These are phyloP conservation scores for Tolypocladium paradoxum DNA, from an alignment of 2,329 filamentous ascomycete genomes.

Conservation along the genomic window DNA sequence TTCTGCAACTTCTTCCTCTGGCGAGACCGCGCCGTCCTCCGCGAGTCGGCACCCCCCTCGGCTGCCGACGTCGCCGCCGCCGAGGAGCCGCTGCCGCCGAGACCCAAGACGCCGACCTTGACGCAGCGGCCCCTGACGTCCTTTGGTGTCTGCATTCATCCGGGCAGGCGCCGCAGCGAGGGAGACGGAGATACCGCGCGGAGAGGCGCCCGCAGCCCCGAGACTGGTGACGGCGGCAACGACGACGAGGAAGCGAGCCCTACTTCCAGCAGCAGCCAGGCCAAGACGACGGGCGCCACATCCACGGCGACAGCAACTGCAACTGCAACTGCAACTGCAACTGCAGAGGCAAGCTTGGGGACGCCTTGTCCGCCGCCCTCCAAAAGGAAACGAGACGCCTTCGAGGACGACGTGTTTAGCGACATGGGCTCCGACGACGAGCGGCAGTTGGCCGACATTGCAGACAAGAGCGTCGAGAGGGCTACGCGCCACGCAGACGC, in stretches of 20 bases:
- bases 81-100: constrained; percentile 2
- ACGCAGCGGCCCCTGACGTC: constrained; percentile 18
- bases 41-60: constrained; percentile 14
- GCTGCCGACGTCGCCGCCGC: constrained; percentile 1
- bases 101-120: constrained; percentile 14
- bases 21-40: constrained; percentile 24
- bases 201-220: neutral
- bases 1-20: constrained; percentile 35
- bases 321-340: neutral
- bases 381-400: constrained; percentile 19
- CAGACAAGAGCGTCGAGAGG: constrained; percentile 23
- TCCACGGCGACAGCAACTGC: neutral
- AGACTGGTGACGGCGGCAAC: neutral
- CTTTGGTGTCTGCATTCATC: constrained; percentile 17
- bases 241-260: neutral
- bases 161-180: constrained; percentile 6
- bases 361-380: constrained; percentile 3
- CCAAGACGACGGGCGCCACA: neutral
- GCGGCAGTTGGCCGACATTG: constrained; percentile 21
- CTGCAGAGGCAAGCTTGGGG: neutral
- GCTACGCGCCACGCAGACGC: constrained; percentile 2
- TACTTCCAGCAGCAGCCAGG: neutral
- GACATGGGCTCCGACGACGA: constrained; percentile 29
- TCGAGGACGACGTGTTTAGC: constrained; percentile 16
- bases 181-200: neutral